Base-by-base conservation (phyloP, 2,329 filamentous ascomycete species). In the Talaromyces sp. region DNA sequence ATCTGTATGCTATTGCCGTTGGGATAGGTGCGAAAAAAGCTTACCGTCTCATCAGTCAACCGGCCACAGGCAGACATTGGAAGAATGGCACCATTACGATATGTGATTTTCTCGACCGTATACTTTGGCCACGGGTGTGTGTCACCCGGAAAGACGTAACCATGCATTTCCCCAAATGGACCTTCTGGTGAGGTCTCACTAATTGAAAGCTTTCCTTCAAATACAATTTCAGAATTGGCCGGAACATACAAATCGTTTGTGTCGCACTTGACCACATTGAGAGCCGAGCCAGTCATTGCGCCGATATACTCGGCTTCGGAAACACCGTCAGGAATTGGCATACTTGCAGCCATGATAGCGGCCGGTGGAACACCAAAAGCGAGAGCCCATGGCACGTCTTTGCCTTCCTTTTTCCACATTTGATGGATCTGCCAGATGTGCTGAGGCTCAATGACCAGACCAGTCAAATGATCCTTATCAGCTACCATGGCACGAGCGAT, bases 251-350 rank as follows among this genome's bases (percentile, higher is more conserved):
- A 4, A 22, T 22, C 19, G 43, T 45, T 19, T 13, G 43, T 45
- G n/a, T 45, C 43, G 22, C 43, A 45, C n/a, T 45, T 45, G 43
- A 45, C 43, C 43, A 45, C 43, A 11, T 45, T 45, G 9, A 45
- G 43, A 10, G 43, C 43, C n/a, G 43, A 10, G 6, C 19, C 43
- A 3, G 43, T 45, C 43, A 45, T 22, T 45, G 43, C n/a, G 4
- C 45, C 45, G 5, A 84, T 75, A 61, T 84, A 85, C 1, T 75
- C 81, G 3, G 77, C 79, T 69, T 85, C 84, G 0, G 78, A 79
- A 0, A 84, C 73, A 0, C 82, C 81, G 19, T 81, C 80, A 0
- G 83, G 83, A n/a, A 84, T 71, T 0, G 82, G 82, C 80, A 84
- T 82, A 31, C 74, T 76, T 0, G 81, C 72, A 0, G 81, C 82